phyloP scores from a whole-genome alignment of 352 stramenopile genomes.

The Phytophthora sp. region DNA sequence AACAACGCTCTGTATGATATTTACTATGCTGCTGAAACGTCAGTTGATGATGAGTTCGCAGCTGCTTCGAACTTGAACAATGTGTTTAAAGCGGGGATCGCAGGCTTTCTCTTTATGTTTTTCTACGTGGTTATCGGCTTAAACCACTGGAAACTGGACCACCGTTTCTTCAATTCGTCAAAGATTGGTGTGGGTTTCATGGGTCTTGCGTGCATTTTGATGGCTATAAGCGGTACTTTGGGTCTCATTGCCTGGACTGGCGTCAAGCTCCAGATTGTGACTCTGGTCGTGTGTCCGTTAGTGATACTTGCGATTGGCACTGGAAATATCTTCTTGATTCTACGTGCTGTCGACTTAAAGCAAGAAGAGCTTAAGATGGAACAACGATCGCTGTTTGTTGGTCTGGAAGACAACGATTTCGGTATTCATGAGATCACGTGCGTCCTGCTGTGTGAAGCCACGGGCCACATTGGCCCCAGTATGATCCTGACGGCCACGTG shows the following conservation, averaged over 20 bases:
- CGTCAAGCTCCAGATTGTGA: slow-evolving; percentile 70
- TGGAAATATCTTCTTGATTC: slow-evolving; percentile 74
- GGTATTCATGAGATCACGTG: slow-evolving; percentile 59
- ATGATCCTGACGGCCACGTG: slow-evolving; percentile 57
- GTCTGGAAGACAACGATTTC: slow-evolving; percentile 49
- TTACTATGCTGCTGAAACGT: slow-evolving; percentile 70
- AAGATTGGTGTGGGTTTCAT: slow-evolving; percentile 73
- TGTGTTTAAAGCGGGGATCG: slow-evolving; percentile 44
- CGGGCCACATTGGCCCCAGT: slow-evolving; percentile 62
- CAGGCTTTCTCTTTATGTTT: slow-evolving; percentile 73
- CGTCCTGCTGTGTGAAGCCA: slow-evolving; percentile 53
- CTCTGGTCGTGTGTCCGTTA: slow-evolving; percentile 70
- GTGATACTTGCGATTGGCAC: slow-evolving; percentile 72
- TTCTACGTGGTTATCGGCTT: slow-evolving; percentile 75
- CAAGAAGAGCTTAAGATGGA: slow-evolving; percentile 54
- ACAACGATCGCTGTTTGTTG: slow-evolving; percentile 55
- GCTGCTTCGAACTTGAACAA: slow-evolving; percentile 54
- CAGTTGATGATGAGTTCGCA: slow-evolving; percentile 64
- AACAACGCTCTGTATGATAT: slow-evolving; percentile 66
- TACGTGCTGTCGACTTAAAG: slow-evolving; percentile 60
- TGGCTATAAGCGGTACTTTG: slow-evolving; percentile 69
- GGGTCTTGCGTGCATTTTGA: slow-evolving; percentile 65
- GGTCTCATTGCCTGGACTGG: slow-evolving; percentile 72
- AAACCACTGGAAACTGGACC: slow-evolving; percentile 57
- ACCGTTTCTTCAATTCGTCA: slow-evolving; percentile 64